Evolutionary conservation across 768 basidiomycete genomes (phyloP).

Genomic region (Grammothele lineata): DNA sequence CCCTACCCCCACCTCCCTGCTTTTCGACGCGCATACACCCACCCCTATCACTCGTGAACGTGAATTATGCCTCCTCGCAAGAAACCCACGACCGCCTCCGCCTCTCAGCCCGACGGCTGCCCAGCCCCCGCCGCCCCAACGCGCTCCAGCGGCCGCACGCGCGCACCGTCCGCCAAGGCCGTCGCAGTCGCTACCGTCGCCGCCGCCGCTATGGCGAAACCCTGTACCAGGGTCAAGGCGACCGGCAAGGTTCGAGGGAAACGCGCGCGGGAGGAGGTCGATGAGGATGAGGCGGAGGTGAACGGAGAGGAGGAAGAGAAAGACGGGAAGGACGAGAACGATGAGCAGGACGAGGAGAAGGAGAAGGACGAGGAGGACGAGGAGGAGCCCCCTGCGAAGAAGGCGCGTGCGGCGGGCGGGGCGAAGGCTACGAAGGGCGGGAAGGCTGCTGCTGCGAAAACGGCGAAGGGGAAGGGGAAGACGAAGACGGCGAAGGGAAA

Average conservation of each 20-base stretch:
- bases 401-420: background rate
- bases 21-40: too few species aligned
- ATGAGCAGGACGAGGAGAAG: constrained; percentile 2
- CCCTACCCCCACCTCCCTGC: too few species aligned
- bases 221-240: too few species aligned
- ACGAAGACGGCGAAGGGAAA: constrained; percentile 13
- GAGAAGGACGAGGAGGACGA: background rate
- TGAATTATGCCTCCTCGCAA: constrained; percentile 35
- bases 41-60: too few species aligned
- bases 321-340: background rate
- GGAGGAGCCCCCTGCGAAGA: constrained; percentile 3
- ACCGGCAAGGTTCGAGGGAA: constrained; percentile 2
- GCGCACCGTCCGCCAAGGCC: constrained; percentile 23
- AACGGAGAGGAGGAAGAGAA: background rate
- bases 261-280: constrained; percentile 14
- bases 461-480: constrained; percentile 18
- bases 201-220: constrained; percentile 17
- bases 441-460: constrained; percentile 14
- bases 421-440: constrained; percentile 9
- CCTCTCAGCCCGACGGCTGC: constrained; percentile 16
- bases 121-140: constrained; percentile 31
- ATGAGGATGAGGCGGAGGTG: constrained; percentile 19
- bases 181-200: constrained; percentile 5
- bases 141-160: constrained; percentile 26
- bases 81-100: constrained; percentile 33